Evolutionary conservation across 352 stramenopile genomes (phyloP).

Genomic region (Halophytophthora polymorphica): DNA sequence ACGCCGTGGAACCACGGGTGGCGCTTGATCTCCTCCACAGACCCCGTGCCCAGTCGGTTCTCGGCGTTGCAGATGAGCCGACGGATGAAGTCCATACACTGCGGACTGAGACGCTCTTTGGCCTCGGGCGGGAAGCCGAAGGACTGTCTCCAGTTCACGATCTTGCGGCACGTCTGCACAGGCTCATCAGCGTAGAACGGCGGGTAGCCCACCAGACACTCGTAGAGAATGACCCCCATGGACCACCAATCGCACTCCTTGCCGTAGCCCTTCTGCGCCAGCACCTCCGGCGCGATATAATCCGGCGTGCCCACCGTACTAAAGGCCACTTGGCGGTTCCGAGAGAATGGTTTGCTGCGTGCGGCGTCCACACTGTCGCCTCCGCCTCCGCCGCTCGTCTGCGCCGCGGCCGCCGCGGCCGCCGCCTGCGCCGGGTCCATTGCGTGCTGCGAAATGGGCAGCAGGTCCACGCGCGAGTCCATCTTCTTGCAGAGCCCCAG

Average conservation of each 20-base stretch:
- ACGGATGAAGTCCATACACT: slow-evolving; percentile 91
- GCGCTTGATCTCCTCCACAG: slow-evolving; percentile 94
- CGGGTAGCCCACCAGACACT: slow-evolving; percentile 98
- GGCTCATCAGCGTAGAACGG: slow-evolving; percentile 98
- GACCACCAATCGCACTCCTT: slow-evolving; percentile 99
- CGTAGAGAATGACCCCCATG: slow-evolving; percentile 99
- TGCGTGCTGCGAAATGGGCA: slow-evolving; percentile 77
- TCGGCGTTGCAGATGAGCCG: slow-evolving; percentile 94
- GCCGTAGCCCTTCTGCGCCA: slow-evolving; percentile 83
- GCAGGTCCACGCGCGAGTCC: slow-evolving; percentile 80
- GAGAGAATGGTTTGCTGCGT: slow-evolving; percentile 42
- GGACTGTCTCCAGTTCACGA: slow-evolving; percentile 85
- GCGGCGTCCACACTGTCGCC: slow-evolving; percentile 39
- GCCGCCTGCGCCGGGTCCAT: slow-evolving; percentile 29
- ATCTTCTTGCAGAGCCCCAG: slow-evolving; percentile 98
- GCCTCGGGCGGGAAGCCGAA: slow-evolving; percentile 79
- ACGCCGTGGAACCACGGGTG: slow-evolving; percentile 97
- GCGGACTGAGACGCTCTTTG: slow-evolving; percentile 50
- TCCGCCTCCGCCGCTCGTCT: slow-evolving; percentile 20
- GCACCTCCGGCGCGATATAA: slow-evolving; percentile 98
- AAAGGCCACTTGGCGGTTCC: slow-evolving; percentile 92
- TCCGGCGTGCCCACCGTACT: slow-evolving; percentile 98
- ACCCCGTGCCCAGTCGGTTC: slow-evolving; percentile 90
- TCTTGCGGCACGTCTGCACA: slow-evolving; percentile 97
- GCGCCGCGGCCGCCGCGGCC: slow-evolving; percentile 2